Base-by-base conservation (phyloP, 306 rosid species). In the Trifolium dubium region DNA sequence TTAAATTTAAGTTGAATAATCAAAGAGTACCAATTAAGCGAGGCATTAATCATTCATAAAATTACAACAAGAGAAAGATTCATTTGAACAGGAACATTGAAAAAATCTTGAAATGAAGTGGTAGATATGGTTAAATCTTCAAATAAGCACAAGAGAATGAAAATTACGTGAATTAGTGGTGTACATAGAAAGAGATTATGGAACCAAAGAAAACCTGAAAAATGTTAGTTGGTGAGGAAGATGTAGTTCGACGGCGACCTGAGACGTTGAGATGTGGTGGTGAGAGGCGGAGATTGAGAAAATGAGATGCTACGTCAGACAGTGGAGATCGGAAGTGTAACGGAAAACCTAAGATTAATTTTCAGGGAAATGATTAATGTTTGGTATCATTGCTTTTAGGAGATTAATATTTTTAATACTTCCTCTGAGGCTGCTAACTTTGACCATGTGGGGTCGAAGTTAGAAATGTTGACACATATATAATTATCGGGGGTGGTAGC, bases 231-330 rank as follows among this genome's bases (percentile, higher is more conserved):
- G 14, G 30, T n/a, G 68, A n/a, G 5, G 44, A 14, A 32, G 67
- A 14, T 63, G 30, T 14, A 15, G 14, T n/a, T n/a, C 30, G 47
- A 3, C 47, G 67, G 28, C 46, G 67, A 37, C 30, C 46, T 62
- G 67, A 62, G 67, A 62, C 47, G 67, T 29, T 4, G 67, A 8
- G n/a, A 55, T 55, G 62, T 55, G 62, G 62, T n/a, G 29, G 68
- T 47, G 68, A 11, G 67, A 10, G 67, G 67, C 6, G 67, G 29
- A 14, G 44, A 34, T 14, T 30, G 30, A 18, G 65, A 30, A 59
- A 59, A 59, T 31, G 63, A 59, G 18, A 12, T 11, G 0, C 39
- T 29, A 30, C 18, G 8, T 32, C 11, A 31, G 66, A 60, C 39
- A 30, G 8, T 14, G 23, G 43, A 62, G 30, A 17, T 34, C 68